These are phyloP conservation scores for Cladophialophora bantiana DNA, from an alignment of 2,329 filamentous ascomycete genomes.

Conservation along the genomic window DNA sequence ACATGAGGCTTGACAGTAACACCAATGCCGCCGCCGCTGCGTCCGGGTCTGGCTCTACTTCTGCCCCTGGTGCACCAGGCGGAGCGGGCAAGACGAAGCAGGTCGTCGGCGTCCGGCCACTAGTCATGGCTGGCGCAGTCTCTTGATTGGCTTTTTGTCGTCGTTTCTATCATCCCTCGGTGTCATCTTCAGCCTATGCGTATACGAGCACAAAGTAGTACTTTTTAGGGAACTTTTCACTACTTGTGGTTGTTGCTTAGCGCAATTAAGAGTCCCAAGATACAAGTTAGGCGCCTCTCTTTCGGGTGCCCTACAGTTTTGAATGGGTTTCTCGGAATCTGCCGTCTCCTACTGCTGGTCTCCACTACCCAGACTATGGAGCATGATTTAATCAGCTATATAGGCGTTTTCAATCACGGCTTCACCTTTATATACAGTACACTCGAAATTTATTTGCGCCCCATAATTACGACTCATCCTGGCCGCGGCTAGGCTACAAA, in stretches of 20 bases:
- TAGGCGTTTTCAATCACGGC: too few relatives aligned
- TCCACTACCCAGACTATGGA: too few relatives aligned
- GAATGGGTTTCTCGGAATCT: too few relatives aligned
- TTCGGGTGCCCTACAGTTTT: too few relatives aligned
- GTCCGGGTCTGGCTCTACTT: background rate
- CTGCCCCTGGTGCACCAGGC: background rate
- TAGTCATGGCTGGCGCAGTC: conserved; percentile 33
- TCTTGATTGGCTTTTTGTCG: conserved; percentile 23
- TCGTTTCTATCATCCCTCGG: background rate
- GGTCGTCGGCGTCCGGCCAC: conserved; percentile 30
- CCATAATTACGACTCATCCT: too few relatives aligned
- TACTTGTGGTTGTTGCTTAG: background rate
- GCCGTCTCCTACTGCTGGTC: too few relatives aligned
- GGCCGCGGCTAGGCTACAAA: too few relatives aligned
- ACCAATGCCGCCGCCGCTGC: background rate
- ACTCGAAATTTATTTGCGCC: too few relatives aligned
- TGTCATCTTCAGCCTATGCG: background rate
- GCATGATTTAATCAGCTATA: too few relatives aligned
- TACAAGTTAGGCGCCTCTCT: too few relatives aligned
- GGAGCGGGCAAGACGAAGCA: conserved; percentile 23
- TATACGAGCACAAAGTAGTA: background rate
- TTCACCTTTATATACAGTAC: too few relatives aligned
- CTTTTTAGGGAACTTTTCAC: background rate
- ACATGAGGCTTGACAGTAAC: conserved; percentile 23
- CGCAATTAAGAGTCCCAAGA: background rate